Evolutionary conservation across 306 rosid genomes (phyloP).

Genomic region (Fagus sylvatica): DNA sequence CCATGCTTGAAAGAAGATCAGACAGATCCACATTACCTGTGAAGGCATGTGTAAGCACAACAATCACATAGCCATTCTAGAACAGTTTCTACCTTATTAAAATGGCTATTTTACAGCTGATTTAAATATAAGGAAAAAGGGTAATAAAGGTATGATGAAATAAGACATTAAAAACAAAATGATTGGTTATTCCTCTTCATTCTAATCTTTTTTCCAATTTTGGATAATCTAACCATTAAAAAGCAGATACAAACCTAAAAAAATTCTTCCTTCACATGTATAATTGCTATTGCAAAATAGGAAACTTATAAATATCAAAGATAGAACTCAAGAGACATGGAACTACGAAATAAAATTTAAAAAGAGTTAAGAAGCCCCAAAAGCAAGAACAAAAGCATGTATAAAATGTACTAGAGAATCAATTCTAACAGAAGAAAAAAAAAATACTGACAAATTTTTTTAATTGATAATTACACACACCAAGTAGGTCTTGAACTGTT

Average conservation of each 20-base stretch:
- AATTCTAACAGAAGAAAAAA: not conserved
- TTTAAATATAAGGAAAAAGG: not conserved
- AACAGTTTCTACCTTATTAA: not conserved
- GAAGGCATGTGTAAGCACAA: slow-evolving; percentile 26
- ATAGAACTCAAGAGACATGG: not conserved
- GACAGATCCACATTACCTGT: slow-evolving; percentile 60
- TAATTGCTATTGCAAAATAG: not conserved
- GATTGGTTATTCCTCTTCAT: no score
- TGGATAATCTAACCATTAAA: not conserved
- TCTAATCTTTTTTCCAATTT: no score
- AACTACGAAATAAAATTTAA: not conserved
- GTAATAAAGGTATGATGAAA: not conserved
- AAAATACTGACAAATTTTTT: not conserved
- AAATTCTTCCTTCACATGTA: not conserved
- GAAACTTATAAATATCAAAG: not conserved
- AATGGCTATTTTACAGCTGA: not conserved
- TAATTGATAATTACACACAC: not conserved
- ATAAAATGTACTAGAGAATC: not conserved
- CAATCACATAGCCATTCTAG: not conserved
- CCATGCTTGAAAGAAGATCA: slow-evolving; percentile 81
- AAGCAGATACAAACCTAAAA: not conserved
- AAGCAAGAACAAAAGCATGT: not conserved
- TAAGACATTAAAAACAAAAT: not conserved
- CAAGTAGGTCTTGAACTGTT: no score
- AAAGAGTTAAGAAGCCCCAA: not conserved